phyloP scores from a whole-genome alignment of 257 asterid species.

The Osmanthus fragrans region DNA sequence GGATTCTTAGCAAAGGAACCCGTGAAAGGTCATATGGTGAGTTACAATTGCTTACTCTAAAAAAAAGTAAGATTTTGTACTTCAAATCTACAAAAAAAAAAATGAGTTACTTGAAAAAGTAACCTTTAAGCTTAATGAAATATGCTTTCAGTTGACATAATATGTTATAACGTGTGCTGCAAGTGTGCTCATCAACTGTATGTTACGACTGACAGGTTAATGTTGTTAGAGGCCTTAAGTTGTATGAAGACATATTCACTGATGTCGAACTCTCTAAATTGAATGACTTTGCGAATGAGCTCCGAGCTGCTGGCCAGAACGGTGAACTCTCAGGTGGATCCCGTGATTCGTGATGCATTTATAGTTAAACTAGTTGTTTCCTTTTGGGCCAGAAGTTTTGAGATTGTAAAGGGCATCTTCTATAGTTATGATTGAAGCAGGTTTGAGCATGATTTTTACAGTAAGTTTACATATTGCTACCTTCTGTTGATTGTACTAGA shows the following conservation, averaged over 20 bases:
- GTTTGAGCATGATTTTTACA: conserved; percentile 44
- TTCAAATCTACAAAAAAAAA: too few species aligned
- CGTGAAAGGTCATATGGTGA: conserved; percentile 86
- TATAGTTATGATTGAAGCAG: not conserved
- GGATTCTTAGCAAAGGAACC: conserved; percentile 88
- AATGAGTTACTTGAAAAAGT: not conserved
- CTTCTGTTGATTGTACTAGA: conserved; percentile 27
- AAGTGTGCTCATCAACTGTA: conserved; percentile 10
- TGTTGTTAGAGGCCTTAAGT: conserved; percentile 91
- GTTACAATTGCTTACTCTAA: conserved; percentile 17
- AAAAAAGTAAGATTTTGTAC: not conserved
- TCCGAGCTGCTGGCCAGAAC: conserved; percentile 87
- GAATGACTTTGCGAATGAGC: conserved; percentile 77
- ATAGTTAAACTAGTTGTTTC: conserved; percentile 71
- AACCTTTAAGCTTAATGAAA: not conserved
- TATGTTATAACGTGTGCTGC: not conserved
- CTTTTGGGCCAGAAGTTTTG: conserved; percentile 78
- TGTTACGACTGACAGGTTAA: conserved; percentile 59
- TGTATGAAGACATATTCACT: conserved; percentile 76
- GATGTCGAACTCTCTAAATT: conserved; percentile 74
- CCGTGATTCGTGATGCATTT: conserved; percentile 85
- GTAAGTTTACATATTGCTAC: conserved; percentile 28
- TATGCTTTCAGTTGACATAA: not conserved
- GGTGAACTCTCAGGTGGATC: conserved; percentile 99
- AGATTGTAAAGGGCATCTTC: conserved; percentile 21